These are phyloP conservation scores for Lepidium campestre DNA, from an alignment of 441 rosid species.

Conservation along the genomic window DNA sequence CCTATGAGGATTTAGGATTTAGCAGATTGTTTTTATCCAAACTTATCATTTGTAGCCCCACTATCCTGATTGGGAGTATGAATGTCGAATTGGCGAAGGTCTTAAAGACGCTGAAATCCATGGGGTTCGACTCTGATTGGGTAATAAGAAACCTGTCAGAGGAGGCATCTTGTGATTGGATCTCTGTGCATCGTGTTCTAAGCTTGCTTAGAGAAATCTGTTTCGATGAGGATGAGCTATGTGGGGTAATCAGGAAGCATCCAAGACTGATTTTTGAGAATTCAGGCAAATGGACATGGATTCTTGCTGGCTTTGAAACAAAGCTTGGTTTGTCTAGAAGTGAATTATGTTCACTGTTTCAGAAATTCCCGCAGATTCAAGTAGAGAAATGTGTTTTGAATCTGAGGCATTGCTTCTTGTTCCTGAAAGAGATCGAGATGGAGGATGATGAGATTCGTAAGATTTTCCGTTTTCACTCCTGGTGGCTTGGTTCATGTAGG, in stretches of 20 bases:
- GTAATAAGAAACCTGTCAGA: constrained; percentile 44
- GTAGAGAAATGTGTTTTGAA: constrained; percentile 46
- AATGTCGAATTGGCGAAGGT: constrained; percentile 41
- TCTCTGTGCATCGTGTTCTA: constrained; percentile 41
- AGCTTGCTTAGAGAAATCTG: constrained; percentile 37
- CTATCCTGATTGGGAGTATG: constrained; percentile 43
- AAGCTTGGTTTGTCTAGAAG: constrained; percentile 49
- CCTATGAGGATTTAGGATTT: constrained; percentile 58
- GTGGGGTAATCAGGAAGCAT: constrained; percentile 37
- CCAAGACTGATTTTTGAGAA: constrained; percentile 55
- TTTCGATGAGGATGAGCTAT: constrained; percentile 31
- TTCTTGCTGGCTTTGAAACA: constrained; percentile 41
- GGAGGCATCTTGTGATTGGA: constrained; percentile 43
- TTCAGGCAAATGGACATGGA: constrained; percentile 43
- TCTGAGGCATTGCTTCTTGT: constrained; percentile 47
- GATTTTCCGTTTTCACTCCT: constrained; percentile 37
- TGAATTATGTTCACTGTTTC: constrained; percentile 40
- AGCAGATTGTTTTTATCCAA: constrained; percentile 35
- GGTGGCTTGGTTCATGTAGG: constrained; percentile 44
- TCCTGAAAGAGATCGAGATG: constrained; percentile 63
- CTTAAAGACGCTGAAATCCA: constrained; percentile 35
- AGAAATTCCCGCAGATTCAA: constrained; percentile 39
- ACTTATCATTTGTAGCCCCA: constrained; percentile 46
- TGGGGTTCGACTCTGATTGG: constrained; percentile 42
- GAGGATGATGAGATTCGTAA: constrained; percentile 42